These are phyloP conservation scores for Neurospora pannonica DNA, from an alignment of 495 filamentous ascomycete genomes.

Conservation along the genomic window DNA sequence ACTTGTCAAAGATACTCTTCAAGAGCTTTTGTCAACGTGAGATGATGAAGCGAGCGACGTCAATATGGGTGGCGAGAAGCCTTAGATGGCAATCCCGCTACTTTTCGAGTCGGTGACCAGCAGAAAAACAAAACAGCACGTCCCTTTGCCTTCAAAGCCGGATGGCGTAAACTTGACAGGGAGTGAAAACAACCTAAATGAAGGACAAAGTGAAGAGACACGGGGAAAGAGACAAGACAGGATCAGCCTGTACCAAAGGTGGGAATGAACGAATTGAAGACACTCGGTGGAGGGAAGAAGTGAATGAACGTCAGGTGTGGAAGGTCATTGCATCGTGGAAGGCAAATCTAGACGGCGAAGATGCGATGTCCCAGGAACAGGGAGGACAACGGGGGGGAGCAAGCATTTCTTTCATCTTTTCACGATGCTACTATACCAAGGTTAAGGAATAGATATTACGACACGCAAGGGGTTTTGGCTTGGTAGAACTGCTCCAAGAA, in stretches of 20 bases:
- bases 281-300: not conserved
- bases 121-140: not conserved
- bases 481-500: not conserved
- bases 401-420: not conserved
- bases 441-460: not conserved
- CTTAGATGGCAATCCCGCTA: not conserved
- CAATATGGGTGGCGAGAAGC: not conserved
- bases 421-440: not conserved
- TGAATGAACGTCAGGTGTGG: not conserved
- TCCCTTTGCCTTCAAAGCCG: not conserved
- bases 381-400: not conserved
- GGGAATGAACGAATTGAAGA: not conserved
- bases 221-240: not conserved
- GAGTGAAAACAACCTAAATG: not conserved
- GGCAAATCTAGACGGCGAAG: slow-evolving; percentile 13
- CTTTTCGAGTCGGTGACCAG: not conserved
- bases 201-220: not conserved
- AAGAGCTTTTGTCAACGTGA: slow-evolving; percentile 2
- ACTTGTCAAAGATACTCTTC: not conserved
- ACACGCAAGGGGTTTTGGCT: not conserved
- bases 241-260: not conserved
- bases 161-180: not conserved
- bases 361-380: slow-evolving; percentile 5
- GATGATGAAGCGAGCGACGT: not conserved
- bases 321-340: not conserved